Evolutionary conservation across 139 green algal genomes (phyloP), one percentile per base, ranked within the genome.

Genomic region (Volvox reticuliferus): DNA sequence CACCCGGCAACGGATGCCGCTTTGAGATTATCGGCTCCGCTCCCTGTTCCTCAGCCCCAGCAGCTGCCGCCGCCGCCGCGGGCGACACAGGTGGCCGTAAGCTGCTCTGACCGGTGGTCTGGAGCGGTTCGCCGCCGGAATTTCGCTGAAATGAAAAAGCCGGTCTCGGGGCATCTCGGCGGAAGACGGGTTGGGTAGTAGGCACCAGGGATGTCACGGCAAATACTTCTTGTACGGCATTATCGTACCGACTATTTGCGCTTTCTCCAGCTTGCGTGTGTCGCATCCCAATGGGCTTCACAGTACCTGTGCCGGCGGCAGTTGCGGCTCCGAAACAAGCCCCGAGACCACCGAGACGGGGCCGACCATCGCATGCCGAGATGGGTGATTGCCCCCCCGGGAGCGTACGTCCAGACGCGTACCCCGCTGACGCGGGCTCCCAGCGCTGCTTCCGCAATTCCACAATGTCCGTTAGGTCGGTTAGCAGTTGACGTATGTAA

Each of bases 401-500:
- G 0, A 36, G 37, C 22, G 65, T 1, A 21, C 22, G 22, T 36
- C 12, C 21, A 14, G 79, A 22, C 0, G 20, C 22, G 24, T 19
- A 26, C 37, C 13, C 16, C 18, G 21, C 77, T 1, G 71, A 5
- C 21, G 26, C 71, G 21, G 33, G 17, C 12, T 63, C 9, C 21
- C 77, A 82, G 32, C 5, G 32, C 33, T 30, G 33, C 37, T 86
- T 24, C 82, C 36, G 5, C 33, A 88, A 30, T 32, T 65, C 9
- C 28, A 89, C 84, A 0, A 89, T 2, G 36, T 65, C 84, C 2
- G 37, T 21, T 1, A 89, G 67, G 68, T 89, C 84, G 0, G 2
- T 12, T 28, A 81, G 67, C 84, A 89, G 84, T 69, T 89, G 84
- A 18, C 30, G 36, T 26, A 89, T 6, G 14, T 81, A 81, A 20